These are phyloP conservation scores for Plasmodium falciparum DNA, from an alignment of 169 alveolate genomes.

Conservation along the genomic window DNA sequence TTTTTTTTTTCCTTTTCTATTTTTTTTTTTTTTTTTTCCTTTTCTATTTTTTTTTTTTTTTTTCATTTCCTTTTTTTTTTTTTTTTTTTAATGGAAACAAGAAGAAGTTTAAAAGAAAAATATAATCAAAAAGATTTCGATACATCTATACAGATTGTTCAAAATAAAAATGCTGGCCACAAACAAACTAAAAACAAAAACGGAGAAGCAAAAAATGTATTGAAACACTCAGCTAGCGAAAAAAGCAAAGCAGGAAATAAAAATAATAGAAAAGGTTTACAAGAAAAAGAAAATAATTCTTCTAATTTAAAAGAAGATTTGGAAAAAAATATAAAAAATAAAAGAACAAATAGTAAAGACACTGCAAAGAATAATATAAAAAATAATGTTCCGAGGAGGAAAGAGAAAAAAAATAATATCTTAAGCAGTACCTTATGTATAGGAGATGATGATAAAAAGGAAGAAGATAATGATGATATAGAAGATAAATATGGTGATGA, in stretches of 20 bases:
- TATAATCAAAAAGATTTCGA: background rate
- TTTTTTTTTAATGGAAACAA: constrained; percentile 44
- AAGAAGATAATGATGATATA: too few relatives aligned
- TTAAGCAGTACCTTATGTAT: too few relatives aligned
- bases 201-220: background rate
- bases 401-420: too few relatives aligned
- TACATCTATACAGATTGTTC: background rate
- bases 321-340: too few relatives aligned
- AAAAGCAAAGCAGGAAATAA: background rate
- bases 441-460: too few relatives aligned
- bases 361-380: too few relatives aligned
- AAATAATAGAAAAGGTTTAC: too few relatives aligned
- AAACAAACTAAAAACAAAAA: background rate
- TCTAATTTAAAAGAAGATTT: too few relatives aligned
- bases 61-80: background rate
- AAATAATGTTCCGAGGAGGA: too few relatives aligned
- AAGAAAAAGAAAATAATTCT: too few relatives aligned
- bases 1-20: background rate
- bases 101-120: constrained; percentile 19
- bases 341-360: too few relatives aligned
- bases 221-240: background rate
- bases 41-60: background rate
- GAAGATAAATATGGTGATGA: too few relatives aligned
- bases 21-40: background rate
- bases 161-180: background rate